Base-by-base conservation (phyloP, 371 early-diverging fungal species). In the Haplosporangium sp. region DNA sequence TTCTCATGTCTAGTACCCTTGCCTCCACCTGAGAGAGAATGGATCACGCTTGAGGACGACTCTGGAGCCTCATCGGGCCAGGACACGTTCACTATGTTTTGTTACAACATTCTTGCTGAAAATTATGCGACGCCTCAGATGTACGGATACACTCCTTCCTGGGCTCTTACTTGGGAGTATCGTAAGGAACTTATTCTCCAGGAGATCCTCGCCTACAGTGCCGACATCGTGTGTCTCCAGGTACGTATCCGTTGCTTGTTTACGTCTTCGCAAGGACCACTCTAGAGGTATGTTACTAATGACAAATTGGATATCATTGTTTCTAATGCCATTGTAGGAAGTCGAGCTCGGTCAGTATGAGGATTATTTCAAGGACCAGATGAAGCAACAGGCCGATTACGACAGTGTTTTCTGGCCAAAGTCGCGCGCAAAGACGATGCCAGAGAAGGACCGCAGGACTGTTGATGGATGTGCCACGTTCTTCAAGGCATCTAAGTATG, bases 401-500 rank as follows among this genome's bases (percentile, higher is more conserved):
- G 96, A 97, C 29, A 91, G 97, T 48, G 90, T 96, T 5, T 98
- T 98, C 80, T 95, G 89, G 89, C 96, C 96, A 57, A 98, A 98
- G 81, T 93, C 97, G 20, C 89, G 99, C 54, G 94, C 96, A 52
- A 90, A 94, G 71, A 96, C 95, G 4, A 96, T 99, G 96, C 77
- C 88, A 45, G 98, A 97, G 62, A 90, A 87, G 73, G 96, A 98
- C 63, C 93, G 95, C 58, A 81, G 91, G 57, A 73, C 79, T 13
- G 99, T 99, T 0, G 99, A 99, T 83, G 99, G 99, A 7, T 99
- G 99, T 83, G 99, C 99, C 10, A 99, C 93, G 0, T 99, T 99
- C 80, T 99, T 89, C 88, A 96, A 95, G 74, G 72, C 90, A 46
- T 84, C 88, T 54, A 94, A 91, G 95, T 80, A 80, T 20, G 74